phyloP scores from a whole-genome alignment of 257 asterid species.

The Primulina eburnea region DNA sequence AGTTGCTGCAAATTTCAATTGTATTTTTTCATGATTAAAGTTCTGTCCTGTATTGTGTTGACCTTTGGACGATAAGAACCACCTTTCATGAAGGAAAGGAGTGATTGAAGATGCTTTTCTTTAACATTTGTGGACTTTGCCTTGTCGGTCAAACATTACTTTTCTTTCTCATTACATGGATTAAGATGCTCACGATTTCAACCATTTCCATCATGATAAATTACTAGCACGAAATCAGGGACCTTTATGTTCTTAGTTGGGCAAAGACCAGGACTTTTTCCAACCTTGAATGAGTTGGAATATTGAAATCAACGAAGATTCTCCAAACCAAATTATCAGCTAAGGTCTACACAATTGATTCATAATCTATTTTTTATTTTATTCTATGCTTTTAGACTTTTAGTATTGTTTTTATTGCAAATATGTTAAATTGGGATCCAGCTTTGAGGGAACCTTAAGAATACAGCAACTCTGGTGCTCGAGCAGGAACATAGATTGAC shows the following conservation, averaged over 20 bases:
- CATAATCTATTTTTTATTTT: neutral
- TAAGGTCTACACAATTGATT: neutral
- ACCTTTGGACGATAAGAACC: neutral
- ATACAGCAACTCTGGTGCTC: conserved; percentile 7
- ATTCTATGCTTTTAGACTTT: neutral
- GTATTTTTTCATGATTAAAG: no score
- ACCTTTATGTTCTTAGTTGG: neutral
- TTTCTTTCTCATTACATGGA: neutral
- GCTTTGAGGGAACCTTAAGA: neutral
- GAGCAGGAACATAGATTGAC: conserved; percentile 26
- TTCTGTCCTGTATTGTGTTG: neutral
- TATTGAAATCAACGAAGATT: neutral
- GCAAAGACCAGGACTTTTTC: neutral
- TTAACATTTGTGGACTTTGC: neutral
- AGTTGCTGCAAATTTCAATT: neutral
- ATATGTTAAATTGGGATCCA: conserved; percentile 6
- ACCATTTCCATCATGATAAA: neutral
- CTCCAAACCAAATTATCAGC: neutral
- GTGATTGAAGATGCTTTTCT: neutral
- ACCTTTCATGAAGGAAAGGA: neutral
- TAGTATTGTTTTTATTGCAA: neutral
- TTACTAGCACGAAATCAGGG: neutral
- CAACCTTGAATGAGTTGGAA: neutral
- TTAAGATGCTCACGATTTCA: neutral
- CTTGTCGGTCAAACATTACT: neutral